Conservation (phyloP, 2,329 filamentous ascomycete species). For the Colletotrichum echinochloae region DNA sequence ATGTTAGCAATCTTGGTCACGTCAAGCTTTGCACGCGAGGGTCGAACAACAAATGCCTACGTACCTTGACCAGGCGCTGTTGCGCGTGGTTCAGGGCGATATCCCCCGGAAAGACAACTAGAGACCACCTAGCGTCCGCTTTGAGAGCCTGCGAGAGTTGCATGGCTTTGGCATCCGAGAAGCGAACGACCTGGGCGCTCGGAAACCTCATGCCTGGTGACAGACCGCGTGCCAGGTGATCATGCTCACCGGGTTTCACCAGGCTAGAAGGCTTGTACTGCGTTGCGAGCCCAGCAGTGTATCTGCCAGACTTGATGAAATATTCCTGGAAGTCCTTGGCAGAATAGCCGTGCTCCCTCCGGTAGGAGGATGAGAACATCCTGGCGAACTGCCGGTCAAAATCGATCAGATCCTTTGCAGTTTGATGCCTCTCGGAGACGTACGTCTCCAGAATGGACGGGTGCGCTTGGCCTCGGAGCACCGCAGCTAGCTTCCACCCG, state of each 20-base stretch:
- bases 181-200: constrained; percentile 69
- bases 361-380: constrained; percentile 75
- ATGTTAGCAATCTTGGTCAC: not conserved
- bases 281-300: constrained; percentile 70
- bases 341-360: constrained; percentile 53
- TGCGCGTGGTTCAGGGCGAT: not conserved
- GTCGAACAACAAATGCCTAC: not conserved
- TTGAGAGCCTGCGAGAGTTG: constrained; percentile 64
- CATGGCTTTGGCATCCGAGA: constrained; percentile 69
- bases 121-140: constrained; percentile 57
- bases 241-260: constrained; percentile 50
- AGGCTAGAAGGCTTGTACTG: constrained; percentile 65
- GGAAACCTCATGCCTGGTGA: constrained; percentile 68
- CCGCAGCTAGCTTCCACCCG: constrained; percentile 94
- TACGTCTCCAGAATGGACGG: constrained; percentile 85
- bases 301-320: constrained; percentile 69
- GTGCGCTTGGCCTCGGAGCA: constrained; percentile 83
- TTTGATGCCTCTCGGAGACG: constrained; percentile 84
- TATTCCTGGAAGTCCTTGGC: constrained; percentile 64
- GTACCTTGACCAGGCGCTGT: constrained; percentile 1
- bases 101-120: constrained; percentile 45
- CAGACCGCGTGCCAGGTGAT: constrained; percentile 55
- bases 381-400: constrained; percentile 93
- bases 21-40: no score
- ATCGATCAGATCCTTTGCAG: constrained; percentile 84